A percentile compares a stretch with the other conserved stretches of the same genome.
These are phyloP conservation scores for Strombidium stylifer DNA, from an alignment of 73 alveolate genomes.

Conservation along the genomic window DNA sequence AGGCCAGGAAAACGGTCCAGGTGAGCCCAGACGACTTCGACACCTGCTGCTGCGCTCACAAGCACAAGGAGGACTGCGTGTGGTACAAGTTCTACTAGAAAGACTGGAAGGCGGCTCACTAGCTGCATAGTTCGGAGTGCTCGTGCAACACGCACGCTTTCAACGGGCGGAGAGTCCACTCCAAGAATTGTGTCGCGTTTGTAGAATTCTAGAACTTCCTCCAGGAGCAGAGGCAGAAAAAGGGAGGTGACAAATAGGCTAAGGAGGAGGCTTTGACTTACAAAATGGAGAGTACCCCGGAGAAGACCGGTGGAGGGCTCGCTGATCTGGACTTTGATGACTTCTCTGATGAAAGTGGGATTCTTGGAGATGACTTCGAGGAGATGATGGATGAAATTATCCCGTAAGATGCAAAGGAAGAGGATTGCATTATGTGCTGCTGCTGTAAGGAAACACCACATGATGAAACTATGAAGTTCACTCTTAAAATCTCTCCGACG, in stretches of 20 bases:
- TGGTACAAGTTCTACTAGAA: slow-evolving; percentile 18
- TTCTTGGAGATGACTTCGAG: background rate
- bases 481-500: background rate
- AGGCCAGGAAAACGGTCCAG: slow-evolving; percentile 41
- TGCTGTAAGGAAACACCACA: slow-evolving; percentile 68
- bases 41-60: slow-evolving; percentile 77
- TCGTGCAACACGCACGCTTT: no score
- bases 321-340: background rate
- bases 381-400: background rate
- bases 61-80: slow-evolving; percentile 44
- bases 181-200: no score
- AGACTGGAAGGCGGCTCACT: no score
- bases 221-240: no score
- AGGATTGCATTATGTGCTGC: slow-evolving; percentile 52
- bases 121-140: no score
- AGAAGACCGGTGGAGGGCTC: background rate
- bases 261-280: background rate
- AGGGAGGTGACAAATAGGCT: background rate
- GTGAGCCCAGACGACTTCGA: slow-evolving; percentile 18
- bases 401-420: background rate
- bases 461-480: slow-evolving; percentile 67
- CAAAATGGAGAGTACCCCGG: background rate
- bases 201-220: no score
- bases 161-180: no score
- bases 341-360: background rate